Percentiles rank a stretch among this genome's conserved stretches.
These are phyloP conservation scores for Ceratocystis albifundus DNA, from an alignment of 2,329 filamentous ascomycete genomes.

Conservation along the genomic window DNA sequence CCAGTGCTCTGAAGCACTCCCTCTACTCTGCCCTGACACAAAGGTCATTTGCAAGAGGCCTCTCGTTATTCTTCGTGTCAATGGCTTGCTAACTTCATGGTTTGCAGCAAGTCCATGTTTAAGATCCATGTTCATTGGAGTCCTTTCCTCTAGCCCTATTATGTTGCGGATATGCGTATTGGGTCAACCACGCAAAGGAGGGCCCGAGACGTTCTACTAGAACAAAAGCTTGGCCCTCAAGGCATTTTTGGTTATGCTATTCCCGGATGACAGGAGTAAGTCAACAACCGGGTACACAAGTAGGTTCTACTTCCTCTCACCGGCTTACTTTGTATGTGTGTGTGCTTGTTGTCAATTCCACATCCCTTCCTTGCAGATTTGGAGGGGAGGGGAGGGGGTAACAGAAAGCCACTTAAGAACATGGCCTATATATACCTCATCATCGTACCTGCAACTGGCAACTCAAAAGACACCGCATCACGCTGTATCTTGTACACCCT, in stretches of 20 bases:
- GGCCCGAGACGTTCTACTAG: neutral
- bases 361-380: no score
- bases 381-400: no score
- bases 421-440: neutral
- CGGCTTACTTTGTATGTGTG: no score
- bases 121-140: neutral
- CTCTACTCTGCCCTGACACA: neutral
- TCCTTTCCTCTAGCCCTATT: neutral
- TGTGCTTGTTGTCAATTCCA: no score
- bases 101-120: neutral
- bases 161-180: neutral
- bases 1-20: neutral
- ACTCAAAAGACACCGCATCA: neutral
- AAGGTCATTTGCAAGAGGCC: neutral
- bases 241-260: no score
- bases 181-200: neutral
- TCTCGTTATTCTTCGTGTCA: neutral
- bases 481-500: neutral
- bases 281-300: neutral
- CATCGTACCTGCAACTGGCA: neutral
- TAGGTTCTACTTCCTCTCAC: no score
- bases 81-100: neutral
- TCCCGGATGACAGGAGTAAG: neutral
- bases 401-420: no score
- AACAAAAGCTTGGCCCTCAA: no score